phyloP scores from a whole-genome alignment of 768 basidiomycete species.

The Suillus brevipes region DNA sequence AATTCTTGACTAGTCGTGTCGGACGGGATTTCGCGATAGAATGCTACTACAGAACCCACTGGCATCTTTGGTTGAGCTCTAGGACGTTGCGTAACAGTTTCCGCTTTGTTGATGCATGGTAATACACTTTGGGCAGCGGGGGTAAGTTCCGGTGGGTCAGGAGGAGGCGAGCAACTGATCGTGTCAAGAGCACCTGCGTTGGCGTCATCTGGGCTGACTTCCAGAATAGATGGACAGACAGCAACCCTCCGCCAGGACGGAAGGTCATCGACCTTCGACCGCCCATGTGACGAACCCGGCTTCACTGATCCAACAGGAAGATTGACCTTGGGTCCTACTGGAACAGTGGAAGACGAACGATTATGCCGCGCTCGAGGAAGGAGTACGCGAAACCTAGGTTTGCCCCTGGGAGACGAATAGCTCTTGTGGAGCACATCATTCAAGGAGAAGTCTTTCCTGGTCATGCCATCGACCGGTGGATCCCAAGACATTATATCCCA shows the following conservation, averaged over 20 bases:
- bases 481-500: slow-evolving; percentile 72
- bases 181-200: slow-evolving; percentile 42
- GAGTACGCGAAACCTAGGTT: slow-evolving; percentile 34
- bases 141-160: slow-evolving; percentile 37
- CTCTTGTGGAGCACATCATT: slow-evolving; percentile 66
- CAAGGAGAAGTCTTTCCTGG: slow-evolving; percentile 56
- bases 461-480: slow-evolving; percentile 70
- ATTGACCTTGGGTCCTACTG: slow-evolving; percentile 38
- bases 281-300: slow-evolving; percentile 15
- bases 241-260: slow-evolving; percentile 41
- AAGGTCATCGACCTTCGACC: slow-evolving; percentile 37
- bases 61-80: slow-evolving; percentile 72
- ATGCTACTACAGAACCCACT: slow-evolving; percentile 68
- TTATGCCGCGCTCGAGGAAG: slow-evolving; percentile 31
- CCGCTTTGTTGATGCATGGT: slow-evolving; percentile 15
- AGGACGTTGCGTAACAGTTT: slow-evolving; percentile 37
- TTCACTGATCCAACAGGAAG: slow-evolving; percentile 33
- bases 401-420: slow-evolving; percentile 35
- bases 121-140: slow-evolving; percentile 37
- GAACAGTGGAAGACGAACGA: slow-evolving; percentile 6
- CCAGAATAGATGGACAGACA: slow-evolving; percentile 13
- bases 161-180: slow-evolving; percentile 68
- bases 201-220: slow-evolving; percentile 17
- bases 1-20: slow-evolving; percentile 49
- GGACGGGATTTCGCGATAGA: slow-evolving; percentile 65